Evolutionary conservation across 2,329 filamentous ascomycete genomes (phyloP), one percentile per base, ranked within the genome.

Genomic region (Phyllosticta ampelicida): DNA sequence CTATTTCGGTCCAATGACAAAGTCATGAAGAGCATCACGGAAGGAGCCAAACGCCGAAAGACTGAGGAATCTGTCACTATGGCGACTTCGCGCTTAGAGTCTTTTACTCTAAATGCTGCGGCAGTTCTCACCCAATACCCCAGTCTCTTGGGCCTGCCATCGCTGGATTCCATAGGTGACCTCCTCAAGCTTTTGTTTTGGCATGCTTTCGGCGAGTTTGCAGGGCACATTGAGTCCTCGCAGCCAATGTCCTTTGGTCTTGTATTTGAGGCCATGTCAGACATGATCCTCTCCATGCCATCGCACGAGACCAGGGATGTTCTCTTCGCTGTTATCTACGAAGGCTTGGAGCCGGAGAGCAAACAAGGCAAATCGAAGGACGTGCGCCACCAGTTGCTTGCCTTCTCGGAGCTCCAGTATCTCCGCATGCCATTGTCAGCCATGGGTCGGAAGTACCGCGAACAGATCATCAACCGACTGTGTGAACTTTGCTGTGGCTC

Each of bases 401-500:
- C 56, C 62, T 52, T 63, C 61, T 20, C 55, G 63, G 18, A 62
- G 54, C n/a, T 63, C 62, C 8, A 61, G 9, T 62, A 69, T 23
- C 58, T 67, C 2, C 62, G 66, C 16, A 60, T 68, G 5, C 63
- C 61, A 5, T 64, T 68, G 10, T 55, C 62, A 11, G 65, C 66
- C 1, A 58, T 73, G 5, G 62, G 66, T 2, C 63, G 71, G 13
- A 67, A 69, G 51, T 65, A 65, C 48, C 65, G 71, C 56, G 69
- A 71, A 59, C 62, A 63, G 23, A 60, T 68, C 10, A 48, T 73
- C 13, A 65, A 73, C 53, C 65, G 63, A 20, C 57, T 69, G 28
- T 63, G 64, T 9, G 60, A 64, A 18, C 3, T 60, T 66, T 23
- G 36, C 68, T 5, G 51, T 50, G n/a, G 44, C n/a, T 55, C 53